A percentile compares a stretch with the other conserved stretches of the same genome.
Evolutionary conservation across 2,329 filamentous ascomycete genomes (phyloP).

Genomic region (Emergomyces orientalis): DNA sequence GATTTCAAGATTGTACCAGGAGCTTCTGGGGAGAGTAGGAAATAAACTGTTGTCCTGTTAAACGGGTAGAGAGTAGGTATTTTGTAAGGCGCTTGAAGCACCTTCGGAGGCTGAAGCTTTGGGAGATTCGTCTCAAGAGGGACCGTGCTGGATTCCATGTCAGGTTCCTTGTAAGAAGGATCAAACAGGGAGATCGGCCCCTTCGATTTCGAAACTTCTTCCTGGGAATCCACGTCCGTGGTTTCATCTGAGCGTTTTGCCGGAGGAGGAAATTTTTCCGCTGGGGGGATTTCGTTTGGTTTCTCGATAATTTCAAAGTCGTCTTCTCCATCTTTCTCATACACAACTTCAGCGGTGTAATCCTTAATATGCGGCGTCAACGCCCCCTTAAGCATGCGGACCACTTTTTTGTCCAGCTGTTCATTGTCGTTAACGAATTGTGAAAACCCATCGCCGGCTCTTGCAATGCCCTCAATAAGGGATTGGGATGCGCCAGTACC

Average conservation of each 20-base stretch:
- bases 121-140: constrained; percentile 40
- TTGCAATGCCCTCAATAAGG: constrained; percentile 51
- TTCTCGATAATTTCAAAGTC: constrained; percentile 56
- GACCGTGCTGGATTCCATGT: constrained; percentile 16
- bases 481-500: constrained; percentile 47
- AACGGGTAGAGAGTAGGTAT: constrained; percentile 61
- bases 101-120: constrained; percentile 42
- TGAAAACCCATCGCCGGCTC: constrained; percentile 49
- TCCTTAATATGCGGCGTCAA: constrained; percentile 57
- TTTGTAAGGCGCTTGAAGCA: constrained; percentile 54
- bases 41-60: constrained; percentile 55
- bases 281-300: constrained; percentile 23
- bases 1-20: constrained; percentile 42
- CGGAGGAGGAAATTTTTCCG: constrained; percentile 2
- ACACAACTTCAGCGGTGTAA: constrained; percentile 56
- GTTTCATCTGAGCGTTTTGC: constrained; percentile 5
- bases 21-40: constrained; percentile 50
- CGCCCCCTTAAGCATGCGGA: constrained; percentile 65
- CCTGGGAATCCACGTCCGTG: constrained; percentile 15
- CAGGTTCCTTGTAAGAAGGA: constrained; percentile 32
- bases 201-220: constrained; percentile 20
- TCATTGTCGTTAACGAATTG: constrained; percentile 56
- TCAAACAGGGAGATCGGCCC: constrained; percentile 54
- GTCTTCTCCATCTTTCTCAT: constrained; percentile 30
- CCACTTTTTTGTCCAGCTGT: constrained; percentile 58